A percentile compares a stretch with the other conserved stretches of the same genome.
These are phyloP conservation scores for Xylaria nigripes DNA, from an alignment of 495 filamentous ascomycete genomes.

Conservation along the genomic window DNA sequence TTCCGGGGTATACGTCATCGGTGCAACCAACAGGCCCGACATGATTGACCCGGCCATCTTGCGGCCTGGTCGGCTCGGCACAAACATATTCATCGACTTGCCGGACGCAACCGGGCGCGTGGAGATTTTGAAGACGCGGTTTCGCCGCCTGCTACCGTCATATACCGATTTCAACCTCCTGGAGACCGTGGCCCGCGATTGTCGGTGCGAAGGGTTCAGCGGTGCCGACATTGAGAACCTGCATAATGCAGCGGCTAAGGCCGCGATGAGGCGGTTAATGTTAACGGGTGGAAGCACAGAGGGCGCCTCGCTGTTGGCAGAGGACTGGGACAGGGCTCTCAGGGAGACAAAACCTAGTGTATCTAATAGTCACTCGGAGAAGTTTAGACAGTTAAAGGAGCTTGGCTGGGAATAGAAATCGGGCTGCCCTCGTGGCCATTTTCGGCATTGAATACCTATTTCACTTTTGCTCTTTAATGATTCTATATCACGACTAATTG, in stretches of 20 bases:
- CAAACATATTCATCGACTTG: constrained; percentile 81
- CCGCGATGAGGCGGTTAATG: constrained; percentile 46
- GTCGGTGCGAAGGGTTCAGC: constrained; percentile 71
- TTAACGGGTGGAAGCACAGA: constrained; percentile 34
- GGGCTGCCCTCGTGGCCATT: too few relatives aligned
- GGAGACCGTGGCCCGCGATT: constrained; percentile 53
- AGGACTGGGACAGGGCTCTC: constrained; percentile 73
- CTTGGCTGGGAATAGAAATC: constrained; percentile 21
- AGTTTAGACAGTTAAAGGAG: constrained; percentile 56
- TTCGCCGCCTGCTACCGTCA: constrained; percentile 36
- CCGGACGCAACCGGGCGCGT: constrained; percentile 71
- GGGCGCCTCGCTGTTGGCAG: constrained; percentile 41
- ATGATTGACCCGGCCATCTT: constrained; percentile 96
- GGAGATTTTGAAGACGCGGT: constrained; percentile 66
- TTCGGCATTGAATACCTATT: too few relatives aligned
- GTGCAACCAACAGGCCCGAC: constrained; percentile 89
- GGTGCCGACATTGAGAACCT: constrained; percentile 83
- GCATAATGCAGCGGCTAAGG: constrained; percentile 66
- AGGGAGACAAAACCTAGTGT: constrained; percentile 72
- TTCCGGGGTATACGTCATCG: constrained; percentile 86
- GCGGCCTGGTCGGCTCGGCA: constrained; percentile 83
- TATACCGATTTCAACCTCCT: constrained; percentile 36
- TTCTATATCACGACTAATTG: too few relatives aligned
- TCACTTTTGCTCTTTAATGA: too few relatives aligned
- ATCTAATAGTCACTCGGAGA: constrained; percentile 49